Percentiles rank a stretch among this genome's conserved stretches.
phyloP scores from a whole-genome alignment of 164 flowering plant species.

The Stephania japonica region DNA sequence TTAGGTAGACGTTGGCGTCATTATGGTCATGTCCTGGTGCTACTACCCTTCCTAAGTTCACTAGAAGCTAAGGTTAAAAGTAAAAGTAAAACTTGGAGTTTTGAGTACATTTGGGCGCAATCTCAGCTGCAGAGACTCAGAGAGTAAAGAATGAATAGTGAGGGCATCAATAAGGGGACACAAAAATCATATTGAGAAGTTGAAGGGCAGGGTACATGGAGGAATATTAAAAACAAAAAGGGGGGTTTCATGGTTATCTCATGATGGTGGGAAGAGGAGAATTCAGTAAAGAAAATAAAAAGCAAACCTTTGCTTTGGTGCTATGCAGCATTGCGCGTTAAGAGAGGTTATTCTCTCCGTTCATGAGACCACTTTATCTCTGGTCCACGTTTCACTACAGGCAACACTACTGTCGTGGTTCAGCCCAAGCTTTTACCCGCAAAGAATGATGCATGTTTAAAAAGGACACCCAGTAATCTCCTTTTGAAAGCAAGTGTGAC shows the following conservation, averaged over 20 bases:
- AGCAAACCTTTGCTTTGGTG: slow-evolving; percentile 1
- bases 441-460: slow-evolving; percentile 1
- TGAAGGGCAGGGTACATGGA: not conserved
- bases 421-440: slow-evolving; percentile 1
- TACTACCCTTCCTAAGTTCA: too few relatives aligned
- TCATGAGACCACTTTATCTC: not conserved
- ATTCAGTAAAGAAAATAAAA: not conserved
- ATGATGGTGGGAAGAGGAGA: slow-evolving; percentile 1
- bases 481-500: not conserved
- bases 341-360: not conserved
- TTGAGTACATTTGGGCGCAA: not conserved
- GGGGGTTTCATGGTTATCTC: not conserved
- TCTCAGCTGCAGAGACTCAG: not conserved
- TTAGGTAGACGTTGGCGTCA: too few relatives aligned
- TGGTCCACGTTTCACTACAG: slow-evolving; percentile 1
- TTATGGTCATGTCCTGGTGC: too few relatives aligned
- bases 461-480: not conserved
- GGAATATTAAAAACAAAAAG: not conserved
- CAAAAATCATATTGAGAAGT: not conserved
- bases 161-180: not conserved
- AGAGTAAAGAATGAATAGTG: not conserved
- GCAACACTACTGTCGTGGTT: not conserved
- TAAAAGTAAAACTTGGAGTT: not conserved
- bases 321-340: not conserved
- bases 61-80: not conserved